These are phyloP conservation scores for Rhizophagus prolifer DNA, from an alignment of 192 early-diverging fungal species.

Conservation along the genomic window DNA sequence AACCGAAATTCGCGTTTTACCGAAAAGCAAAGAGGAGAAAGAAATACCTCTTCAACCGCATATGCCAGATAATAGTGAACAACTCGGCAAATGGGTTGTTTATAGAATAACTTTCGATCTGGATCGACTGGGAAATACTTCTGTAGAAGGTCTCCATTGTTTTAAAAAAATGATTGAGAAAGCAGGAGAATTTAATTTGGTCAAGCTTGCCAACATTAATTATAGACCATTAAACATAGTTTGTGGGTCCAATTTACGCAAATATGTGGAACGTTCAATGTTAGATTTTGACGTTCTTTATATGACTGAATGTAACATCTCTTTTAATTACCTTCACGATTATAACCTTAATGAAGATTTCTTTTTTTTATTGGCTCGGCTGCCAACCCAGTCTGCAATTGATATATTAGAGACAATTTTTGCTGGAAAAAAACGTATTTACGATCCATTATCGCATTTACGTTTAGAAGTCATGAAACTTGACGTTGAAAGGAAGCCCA, in stretches of 20 bases:
- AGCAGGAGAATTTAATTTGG: conserved; percentile 40
- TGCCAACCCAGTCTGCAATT: conserved; percentile 33
- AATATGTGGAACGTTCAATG: conserved; percentile 20
- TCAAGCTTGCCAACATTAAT: background rate
- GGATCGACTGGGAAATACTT: background rate
- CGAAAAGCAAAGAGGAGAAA: background rate
- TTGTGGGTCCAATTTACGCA: background rate
- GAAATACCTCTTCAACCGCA: conserved; percentile 33
- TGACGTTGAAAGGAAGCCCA: conserved; percentile 20
- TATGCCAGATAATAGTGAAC: conserved; percentile 28
- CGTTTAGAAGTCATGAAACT: conserved; percentile 27
- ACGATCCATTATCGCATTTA: conserved; percentile 38
- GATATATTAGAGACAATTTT: conserved; percentile 41
- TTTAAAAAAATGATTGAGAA: conserved; percentile 26
- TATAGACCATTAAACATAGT: background rate
- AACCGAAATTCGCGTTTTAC: conserved; percentile 29
- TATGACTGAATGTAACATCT: conserved; percentile 45
- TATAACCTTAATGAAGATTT: conserved; percentile 46
- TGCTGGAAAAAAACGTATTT: conserved; percentile 36
- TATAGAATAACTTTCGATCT: conserved; percentile 32
- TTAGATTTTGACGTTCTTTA: conserved; percentile 47
- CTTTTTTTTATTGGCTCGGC: conserved; percentile 24
- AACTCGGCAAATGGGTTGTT: conserved; percentile 49
- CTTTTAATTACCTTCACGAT: conserved; percentile 40
- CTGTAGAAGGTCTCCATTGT: background rate